Base-by-base conservation (phyloP, 805 yeast species). In the Barnettozyma californica region DNA sequence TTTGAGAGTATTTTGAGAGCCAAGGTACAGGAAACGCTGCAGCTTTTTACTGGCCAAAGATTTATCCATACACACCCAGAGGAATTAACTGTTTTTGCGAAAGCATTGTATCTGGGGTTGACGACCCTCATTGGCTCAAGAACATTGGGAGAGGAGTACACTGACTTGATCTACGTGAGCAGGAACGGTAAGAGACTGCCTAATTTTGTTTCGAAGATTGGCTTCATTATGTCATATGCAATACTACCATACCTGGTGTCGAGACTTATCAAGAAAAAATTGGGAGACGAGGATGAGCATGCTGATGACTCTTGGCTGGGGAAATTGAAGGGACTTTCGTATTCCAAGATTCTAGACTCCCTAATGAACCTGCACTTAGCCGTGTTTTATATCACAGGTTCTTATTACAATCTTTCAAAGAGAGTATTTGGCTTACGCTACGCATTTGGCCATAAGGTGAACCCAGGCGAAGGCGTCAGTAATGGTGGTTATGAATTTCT, bases 121-220 rank as follows among this genome's bases (percentile, higher is more conserved):
- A 92, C 97, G 0, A 91, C 97, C 0, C 67, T 85, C 13, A 50
- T 78, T 5, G 92, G 92, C 0, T 78, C 87, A 1, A 74, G 92
- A 46, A 92, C 98, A 0, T 68, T 94, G 25, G 99, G 99, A 1
- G 98, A 92, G 62, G 97, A 92, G 66, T 92, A 92, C 65, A 90
- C 90, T 13, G 96, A 92, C 64, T 67, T 88, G 47, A 66, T 80
- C 8, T 84, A 86, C 59, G 88, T 85, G 7, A 70, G 68, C 36
- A 68, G 77, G 44, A 63, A 65, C 33, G 87, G 89, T 0, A 71
- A 57, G 18, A 59, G 68, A 38, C 63, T 84, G 6, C 84, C 87
- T 0, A 66, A 63, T 31, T 27, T 67, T 4, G 34, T 63, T 38
- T 69, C 78, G 26, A 71, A 88, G 47, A 49, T 81, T 2, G 79